Conservation (phyloP, 1,284 basidiomycete species). For the Ganoderma sp. region DNA sequence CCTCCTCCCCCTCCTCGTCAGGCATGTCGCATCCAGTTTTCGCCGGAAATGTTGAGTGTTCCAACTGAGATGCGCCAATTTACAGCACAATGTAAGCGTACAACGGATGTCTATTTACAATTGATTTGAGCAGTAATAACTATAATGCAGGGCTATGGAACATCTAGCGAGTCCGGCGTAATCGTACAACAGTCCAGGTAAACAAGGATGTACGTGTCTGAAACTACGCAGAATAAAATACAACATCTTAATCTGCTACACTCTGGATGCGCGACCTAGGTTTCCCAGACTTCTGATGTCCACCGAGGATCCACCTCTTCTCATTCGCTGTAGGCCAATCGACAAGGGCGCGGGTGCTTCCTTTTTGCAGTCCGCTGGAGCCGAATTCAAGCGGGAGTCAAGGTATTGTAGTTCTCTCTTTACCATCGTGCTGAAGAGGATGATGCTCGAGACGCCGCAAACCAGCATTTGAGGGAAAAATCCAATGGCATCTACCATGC, state of each 20-base stretch:
- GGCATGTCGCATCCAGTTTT: not conserved
- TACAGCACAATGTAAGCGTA: not conserved
- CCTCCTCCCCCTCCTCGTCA: no score
- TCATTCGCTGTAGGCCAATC: slow-evolving; percentile 32
- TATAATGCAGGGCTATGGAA: not conserved
- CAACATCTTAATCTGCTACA: not conserved
- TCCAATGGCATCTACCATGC: slow-evolving; percentile 53
- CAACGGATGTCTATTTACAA: not conserved
- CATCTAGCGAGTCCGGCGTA: not conserved
- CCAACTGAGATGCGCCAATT: not conserved
- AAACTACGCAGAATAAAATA: not conserved
- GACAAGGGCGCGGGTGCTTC: slow-evolving; percentile 34
- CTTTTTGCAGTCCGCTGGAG: slow-evolving; percentile 18
- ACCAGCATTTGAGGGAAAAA: slow-evolving; percentile 65
- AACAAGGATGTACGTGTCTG: not conserved
- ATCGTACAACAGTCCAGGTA: not conserved
- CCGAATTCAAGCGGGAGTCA: slow-evolving; percentile 3
- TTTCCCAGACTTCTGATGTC: slow-evolving; percentile 27
- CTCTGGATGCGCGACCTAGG: not conserved
- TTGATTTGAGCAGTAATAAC: not conserved
- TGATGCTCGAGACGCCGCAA: slow-evolving; percentile 46
- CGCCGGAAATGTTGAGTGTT: not conserved
- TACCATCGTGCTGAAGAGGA: slow-evolving; percentile 51
- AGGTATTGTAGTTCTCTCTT: slow-evolving; percentile 46
- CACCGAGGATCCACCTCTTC: slow-evolving; percentile 30